These are phyloP conservation scores for Curvularia sp. DNA, from an alignment of 2,329 filamentous ascomycete species.

Conservation along the genomic window DNA sequence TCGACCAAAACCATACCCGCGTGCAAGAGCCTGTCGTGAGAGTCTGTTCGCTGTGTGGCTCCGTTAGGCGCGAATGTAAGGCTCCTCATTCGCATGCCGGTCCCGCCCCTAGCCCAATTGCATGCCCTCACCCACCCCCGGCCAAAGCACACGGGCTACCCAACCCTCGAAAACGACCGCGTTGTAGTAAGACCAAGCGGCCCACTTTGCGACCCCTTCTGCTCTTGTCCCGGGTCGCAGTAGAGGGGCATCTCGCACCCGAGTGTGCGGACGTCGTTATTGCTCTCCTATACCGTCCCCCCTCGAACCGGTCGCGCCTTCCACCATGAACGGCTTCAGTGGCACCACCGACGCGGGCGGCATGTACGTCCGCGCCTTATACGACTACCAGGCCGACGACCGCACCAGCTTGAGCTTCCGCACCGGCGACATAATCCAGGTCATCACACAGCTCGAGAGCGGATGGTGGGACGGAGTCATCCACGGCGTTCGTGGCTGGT, in stretches of 20 bases:
- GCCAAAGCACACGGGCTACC: slow-evolving; percentile 38
- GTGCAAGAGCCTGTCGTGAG: slow-evolving; percentile 25
- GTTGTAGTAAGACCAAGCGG: slow-evolving; percentile 27
- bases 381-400: slow-evolving; percentile 96
- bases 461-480: slow-evolving; percentile 99
- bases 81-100: slow-evolving; percentile 43
- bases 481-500: slow-evolving; percentile 96
- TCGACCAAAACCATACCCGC: slow-evolving; percentile 19
- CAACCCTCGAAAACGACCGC: slow-evolving; percentile 30
- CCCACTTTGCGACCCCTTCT: slow-evolving; percentile 24
- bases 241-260: slow-evolving; percentile 28
- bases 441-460: slow-evolving; percentile 96
- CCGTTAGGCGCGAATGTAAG: slow-evolving; percentile 44
- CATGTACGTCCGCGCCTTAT: slow-evolving; percentile 93
- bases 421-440: slow-evolving; percentile 96
- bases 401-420: slow-evolving; percentile 96
- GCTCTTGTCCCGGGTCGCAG: slow-evolving; percentile 23
- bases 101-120: slow-evolving; percentile 46
- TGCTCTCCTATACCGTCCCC: slow-evolving; percentile 17
- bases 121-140: slow-evolving; percentile 37
- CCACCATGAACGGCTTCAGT: slow-evolving; percentile 59
- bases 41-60: slow-evolving; percentile 39
- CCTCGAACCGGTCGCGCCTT: slow-evolving; percentile 25
- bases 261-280: slow-evolving; percentile 21
- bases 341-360: slow-evolving; percentile 58